Conservation (phyloP, 768 basidiomycete genomes). For the Harrya chromipes region DNA sequence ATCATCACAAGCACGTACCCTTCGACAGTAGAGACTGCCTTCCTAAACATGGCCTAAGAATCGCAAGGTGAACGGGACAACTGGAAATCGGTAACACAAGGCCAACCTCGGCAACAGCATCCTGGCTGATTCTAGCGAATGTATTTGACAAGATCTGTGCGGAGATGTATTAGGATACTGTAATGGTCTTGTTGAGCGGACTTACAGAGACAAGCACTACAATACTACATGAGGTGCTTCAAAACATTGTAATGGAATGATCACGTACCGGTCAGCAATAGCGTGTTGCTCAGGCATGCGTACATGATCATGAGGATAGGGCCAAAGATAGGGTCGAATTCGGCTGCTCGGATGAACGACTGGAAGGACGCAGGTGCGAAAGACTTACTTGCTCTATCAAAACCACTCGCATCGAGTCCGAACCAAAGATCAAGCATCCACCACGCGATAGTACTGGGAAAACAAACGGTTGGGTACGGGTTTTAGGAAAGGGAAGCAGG, state of each 20-base stretch:
- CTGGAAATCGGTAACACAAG: not conserved
- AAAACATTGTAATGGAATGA: not conserved
- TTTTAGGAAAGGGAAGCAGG: not conserved
- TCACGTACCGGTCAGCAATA: slow-evolving; percentile 79
- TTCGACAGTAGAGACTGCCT: slow-evolving; percentile 92
- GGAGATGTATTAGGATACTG: slow-evolving; percentile 7
- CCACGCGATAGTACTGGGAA: slow-evolving; percentile 69
- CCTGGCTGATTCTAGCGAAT: slow-evolving; percentile 89
- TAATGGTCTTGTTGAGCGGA: slow-evolving; percentile 6
- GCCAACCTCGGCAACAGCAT: slow-evolving; percentile 85
- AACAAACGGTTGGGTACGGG: not conserved
- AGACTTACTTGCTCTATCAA: slow-evolving; percentile 72
- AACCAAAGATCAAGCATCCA: slow-evolving; percentile 96
- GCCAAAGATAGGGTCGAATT: slow-evolving; percentile 86
- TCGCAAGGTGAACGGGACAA: not conserved
- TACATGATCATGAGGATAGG: slow-evolving; percentile 90
- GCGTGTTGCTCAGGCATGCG: slow-evolving; percentile 88
- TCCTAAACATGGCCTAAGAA: slow-evolving; percentile 85
- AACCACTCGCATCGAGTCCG: slow-evolving; percentile 91
- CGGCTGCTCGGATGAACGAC: slow-evolving; percentile 36
- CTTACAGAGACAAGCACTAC: slow-evolving; percentile 77
- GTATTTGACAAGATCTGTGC: slow-evolving; percentile 90
- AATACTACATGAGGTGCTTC: slow-evolving; percentile 7
- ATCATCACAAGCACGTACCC: slow-evolving; percentile 48
- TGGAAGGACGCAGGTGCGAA: not conserved